phyloP scores from a whole-genome alignment of 495 filamentous ascomycete species.

The Penicillium robsamsonii region DNA sequence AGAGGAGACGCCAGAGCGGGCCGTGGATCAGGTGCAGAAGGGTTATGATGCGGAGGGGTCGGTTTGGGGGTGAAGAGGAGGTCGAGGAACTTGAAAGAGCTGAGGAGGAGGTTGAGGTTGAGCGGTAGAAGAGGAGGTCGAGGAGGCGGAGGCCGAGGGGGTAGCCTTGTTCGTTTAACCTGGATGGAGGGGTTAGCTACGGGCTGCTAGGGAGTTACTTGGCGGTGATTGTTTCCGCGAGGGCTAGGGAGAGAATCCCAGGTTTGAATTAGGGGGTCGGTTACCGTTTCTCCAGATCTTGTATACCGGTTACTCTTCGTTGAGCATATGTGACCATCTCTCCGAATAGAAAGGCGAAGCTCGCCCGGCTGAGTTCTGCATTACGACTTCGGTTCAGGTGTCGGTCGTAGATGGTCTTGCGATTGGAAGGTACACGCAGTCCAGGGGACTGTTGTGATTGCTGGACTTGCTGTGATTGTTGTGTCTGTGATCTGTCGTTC shows the following conservation, averaged over 20 bases:
- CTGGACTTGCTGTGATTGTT: slow-evolving; percentile 32
- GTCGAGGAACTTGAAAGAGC: slow-evolving; percentile 77
- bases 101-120: slow-evolving; percentile 63
- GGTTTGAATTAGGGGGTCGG: not conserved
- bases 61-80: slow-evolving; percentile 61
- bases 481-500: slow-evolving; percentile 22
- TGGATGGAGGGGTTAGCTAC: slow-evolving; percentile 32
- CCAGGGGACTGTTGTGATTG: slow-evolving; percentile 49
- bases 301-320: slow-evolving; percentile 81
- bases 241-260: slow-evolving; percentile 1
- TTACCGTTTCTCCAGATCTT: slow-evolving; percentile 88
- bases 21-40: slow-evolving; percentile 93
- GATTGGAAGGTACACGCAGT: slow-evolving; percentile 90
- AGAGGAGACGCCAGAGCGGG: slow-evolving; percentile 87
- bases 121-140: slow-evolving; percentile 80
- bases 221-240: not conserved
- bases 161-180: slow-evolving; percentile 92
- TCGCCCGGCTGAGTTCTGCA: slow-evolving; percentile 82
- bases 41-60: slow-evolving; percentile 83
- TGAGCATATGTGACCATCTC: slow-evolving; percentile 98
- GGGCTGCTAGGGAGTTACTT: not conserved
- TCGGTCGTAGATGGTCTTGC: slow-evolving; percentile 97
- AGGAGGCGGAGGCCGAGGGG: slow-evolving; percentile 91
- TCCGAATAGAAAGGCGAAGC: slow-evolving; percentile 92
- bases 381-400: slow-evolving; percentile 85